Evolutionary conservation across 2,329 filamentous ascomycete genomes (phyloP), one percentile per base, ranked within the genome.

Genomic region (Aspergillus fijiensis): DNA sequence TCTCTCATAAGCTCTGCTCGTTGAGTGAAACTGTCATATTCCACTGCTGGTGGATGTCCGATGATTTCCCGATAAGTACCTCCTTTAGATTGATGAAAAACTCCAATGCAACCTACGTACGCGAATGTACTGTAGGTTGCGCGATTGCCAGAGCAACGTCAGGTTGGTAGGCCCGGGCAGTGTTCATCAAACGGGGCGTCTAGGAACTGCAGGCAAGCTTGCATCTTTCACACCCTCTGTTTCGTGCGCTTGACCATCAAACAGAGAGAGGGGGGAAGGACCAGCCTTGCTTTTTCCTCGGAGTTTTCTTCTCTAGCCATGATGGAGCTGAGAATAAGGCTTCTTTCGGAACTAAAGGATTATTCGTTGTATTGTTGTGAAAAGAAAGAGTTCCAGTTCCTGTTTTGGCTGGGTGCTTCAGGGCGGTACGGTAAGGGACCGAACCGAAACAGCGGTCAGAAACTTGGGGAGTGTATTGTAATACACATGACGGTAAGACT

Each of bases 261-360:
- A 56, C 49, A 29, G 7, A 29, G 27, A 29, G 27, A 23, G 23
- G 50, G n/a, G 52, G n/a, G 23, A 29, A 23, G 25, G 19, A 27
- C 51, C 23, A 39, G 51, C 23, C 25, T 31, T 39, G 25, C 63
- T 60, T 57, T 57, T 66, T 60, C 56, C 64, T 60, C 27, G 27
- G 27, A 29, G 7, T 57, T 51, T 31, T 52, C 56, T 31, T 52
- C 56, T 47, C 12, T n/a, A n/a, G 25, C 52, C 31, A 27, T 12
- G 33, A 35, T 35, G 14, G 5, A 35, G 33, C 27, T 3, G 27
- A 29, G 16, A 35, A 57, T 61, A 60, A 51, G 55, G 49, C 35
- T 51, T 55, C 39, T 31, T 58, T 21, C 11, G 49, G 42, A 55
- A 42, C 16, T 19, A 16, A 33, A 33, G 19, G 35, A 19, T 21